A percentile compares a stretch with the other conserved stretches of the same genome.
These are phyloP conservation scores for Quambalaria eucalypti DNA, from an alignment of 1,284 basidiomycete species.

Conservation along the genomic window DNA sequence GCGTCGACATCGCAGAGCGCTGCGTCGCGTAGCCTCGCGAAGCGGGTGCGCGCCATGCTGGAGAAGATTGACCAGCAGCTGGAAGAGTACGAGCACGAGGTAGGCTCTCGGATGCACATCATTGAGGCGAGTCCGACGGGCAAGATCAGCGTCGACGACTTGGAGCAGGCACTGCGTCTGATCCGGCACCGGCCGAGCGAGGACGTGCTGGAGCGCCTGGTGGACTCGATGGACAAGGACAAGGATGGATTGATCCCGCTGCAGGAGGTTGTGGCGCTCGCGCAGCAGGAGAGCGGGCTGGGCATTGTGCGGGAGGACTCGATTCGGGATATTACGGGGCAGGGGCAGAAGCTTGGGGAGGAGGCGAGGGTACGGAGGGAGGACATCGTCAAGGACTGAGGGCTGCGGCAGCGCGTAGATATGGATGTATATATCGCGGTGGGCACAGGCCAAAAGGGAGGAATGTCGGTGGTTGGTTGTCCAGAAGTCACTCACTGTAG, in stretches of 20 bases:
- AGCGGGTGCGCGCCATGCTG: constrained; percentile 89
- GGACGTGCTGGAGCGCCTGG: constrained; percentile 75
- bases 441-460: too few species aligned
- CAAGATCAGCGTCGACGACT: constrained; percentile 77
- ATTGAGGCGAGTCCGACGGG: constrained; percentile 87
- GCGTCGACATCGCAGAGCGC: constrained; percentile 1
- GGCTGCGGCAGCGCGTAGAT: not conserved
- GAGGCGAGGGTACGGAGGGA: constrained; percentile 5
- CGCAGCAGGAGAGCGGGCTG: constrained; percentile 45
- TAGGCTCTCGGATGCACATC: constrained; percentile 84
- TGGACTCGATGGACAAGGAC: constrained; percentile 90
- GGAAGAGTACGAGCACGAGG: constrained; percentile 68
- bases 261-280: constrained; percentile 48
- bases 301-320: constrained; percentile 40
- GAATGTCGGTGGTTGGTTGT: too few species aligned
- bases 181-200: constrained; percentile 88
- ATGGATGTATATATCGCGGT: too few species aligned
- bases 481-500: too few species aligned
- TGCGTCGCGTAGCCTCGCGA: constrained; percentile 55
- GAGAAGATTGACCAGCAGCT: constrained; percentile 90
- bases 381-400: constrained; percentile 3
- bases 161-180: constrained; percentile 79
- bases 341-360: constrained; percentile 19
- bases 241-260: constrained; percentile 76
- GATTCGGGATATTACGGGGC: constrained; percentile 22